A percentile compares a stretch with the other conserved stretches of the same genome.
These are phyloP conservation scores for Galerina sulciceps DNA, from an alignment of 768 basidiomycete species.

Conservation along the genomic window DNA sequence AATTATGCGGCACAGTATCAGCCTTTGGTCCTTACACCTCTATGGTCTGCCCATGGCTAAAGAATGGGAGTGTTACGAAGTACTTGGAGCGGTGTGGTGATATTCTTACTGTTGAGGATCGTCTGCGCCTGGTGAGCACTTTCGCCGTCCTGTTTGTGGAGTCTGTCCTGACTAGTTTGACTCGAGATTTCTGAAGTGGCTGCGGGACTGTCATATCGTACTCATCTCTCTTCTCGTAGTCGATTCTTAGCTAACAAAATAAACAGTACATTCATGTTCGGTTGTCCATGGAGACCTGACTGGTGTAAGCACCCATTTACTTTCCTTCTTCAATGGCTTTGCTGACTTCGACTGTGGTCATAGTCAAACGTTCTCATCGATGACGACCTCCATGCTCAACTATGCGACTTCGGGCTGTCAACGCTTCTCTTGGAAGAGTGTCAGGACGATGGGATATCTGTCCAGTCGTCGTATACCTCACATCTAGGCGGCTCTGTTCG, in stretches of 20 bases:
- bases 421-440: conserved; percentile 37
- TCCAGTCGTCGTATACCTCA: conserved; percentile 28
- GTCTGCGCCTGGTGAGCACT: conserved; percentile 36
- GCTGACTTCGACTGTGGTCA: conserved; percentile 7
- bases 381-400: conserved; percentile 40
- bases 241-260: neutral
- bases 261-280: conserved; percentile 38
- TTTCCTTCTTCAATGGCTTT: neutral
- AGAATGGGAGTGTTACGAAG: conserved; percentile 40
- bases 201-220: conserved; percentile 42
- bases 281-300: conserved; percentile 49
- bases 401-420: conserved; percentile 54
- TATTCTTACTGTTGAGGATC: conserved; percentile 36
- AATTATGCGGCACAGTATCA: conserved; percentile 37
- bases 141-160: neutral
- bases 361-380: conserved; percentile 54
- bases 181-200: conserved; percentile 41
- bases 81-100: conserved; percentile 41
- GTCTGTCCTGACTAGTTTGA: neutral
- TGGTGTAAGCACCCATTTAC: conserved; percentile 30
- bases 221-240: conserved; percentile 11
- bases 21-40: conserved; percentile 41
- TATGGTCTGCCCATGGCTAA: conserved; percentile 47
- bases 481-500: conserved; percentile 49
- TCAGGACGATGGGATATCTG: conserved; percentile 28